A percentile compares a stretch with the other conserved stretches of the same genome.
Evolutionary conservation across 148 eudicot species (phyloP).

Genomic region (Rhododendron henanense): DNA sequence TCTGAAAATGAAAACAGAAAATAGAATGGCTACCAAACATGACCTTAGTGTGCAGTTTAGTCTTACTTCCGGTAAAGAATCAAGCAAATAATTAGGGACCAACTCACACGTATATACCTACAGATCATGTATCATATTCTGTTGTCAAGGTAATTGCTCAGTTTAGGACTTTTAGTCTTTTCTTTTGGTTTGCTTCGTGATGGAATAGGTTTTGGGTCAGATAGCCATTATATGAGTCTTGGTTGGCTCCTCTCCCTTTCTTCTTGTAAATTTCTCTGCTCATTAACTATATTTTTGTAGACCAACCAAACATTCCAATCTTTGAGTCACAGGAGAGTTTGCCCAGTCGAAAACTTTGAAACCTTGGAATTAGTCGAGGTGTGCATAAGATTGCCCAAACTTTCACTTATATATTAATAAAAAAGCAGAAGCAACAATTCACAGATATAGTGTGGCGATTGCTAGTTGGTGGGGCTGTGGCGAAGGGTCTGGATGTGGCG

Average conservation of each 20-base stretch:
- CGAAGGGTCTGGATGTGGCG: too few relatives aligned
- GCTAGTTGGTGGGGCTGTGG: too few relatives aligned
- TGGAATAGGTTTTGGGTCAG: neutral
- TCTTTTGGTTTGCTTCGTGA: neutral
- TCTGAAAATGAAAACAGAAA: too few relatives aligned
- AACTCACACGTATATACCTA: slow-evolving; percentile 12
- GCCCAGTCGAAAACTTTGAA: too few relatives aligned
- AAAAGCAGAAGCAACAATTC: too few relatives aligned
- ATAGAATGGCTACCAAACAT: too few relatives aligned
- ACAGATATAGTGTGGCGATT: too few relatives aligned
- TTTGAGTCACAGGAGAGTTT: too few relatives aligned
- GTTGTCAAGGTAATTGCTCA: slow-evolving; percentile 3
- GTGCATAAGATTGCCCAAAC: too few relatives aligned
- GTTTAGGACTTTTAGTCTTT: neutral
- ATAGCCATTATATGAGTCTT: neutral
- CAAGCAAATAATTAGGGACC: neutral
- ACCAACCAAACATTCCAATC: too few relatives aligned
- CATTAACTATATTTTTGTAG: neutral
- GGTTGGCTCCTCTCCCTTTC: neutral
- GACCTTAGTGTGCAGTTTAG: slow-evolving; percentile 13
- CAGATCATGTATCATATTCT: slow-evolving; percentile 6
- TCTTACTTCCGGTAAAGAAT: slow-evolving; percentile 11
- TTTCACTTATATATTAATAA: too few relatives aligned
- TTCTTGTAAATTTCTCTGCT: neutral
- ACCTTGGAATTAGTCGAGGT: too few relatives aligned